Base-by-base conservation (phyloP, 352 stramenopile genomes). In the Phytophthora pseudosyringae region DNA sequence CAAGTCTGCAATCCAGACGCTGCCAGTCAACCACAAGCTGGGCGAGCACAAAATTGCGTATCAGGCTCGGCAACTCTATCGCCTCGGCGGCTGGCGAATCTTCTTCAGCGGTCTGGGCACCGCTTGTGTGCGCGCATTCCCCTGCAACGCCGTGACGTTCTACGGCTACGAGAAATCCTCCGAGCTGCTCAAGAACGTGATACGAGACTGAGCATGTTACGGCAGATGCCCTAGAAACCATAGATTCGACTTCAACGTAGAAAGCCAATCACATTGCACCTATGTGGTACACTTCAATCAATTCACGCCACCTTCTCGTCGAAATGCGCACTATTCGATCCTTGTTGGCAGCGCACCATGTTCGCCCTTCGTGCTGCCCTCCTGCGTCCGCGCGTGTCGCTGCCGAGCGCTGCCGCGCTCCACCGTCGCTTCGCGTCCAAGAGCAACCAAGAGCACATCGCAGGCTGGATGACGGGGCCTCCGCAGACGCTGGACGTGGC, bases 71-170 rank as follows among this genome's bases (percentile, higher is more conserved):
- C 76, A 78, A 57, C 74, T 96, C 12, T 93, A 91, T 67, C 66
- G 64, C 1, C 70, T 88, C 40, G 83, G 86, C 25, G 88, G 88
- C 5, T 78, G 71, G 65, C 70, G 71, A 26, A 86, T 94, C 39
- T 96, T 96, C 48, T 81, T 90, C 60, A 89, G 86, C 40, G 88
- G 88, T 5, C 59, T 96, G 8, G 80, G 80, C 31, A 94, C 88
- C 18, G 83, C 86, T 15, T 81, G 91, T 67, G 70, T 94, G 38
- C 83, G 88, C 36, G 88, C 88, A 26, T 96, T 96, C 53, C 88
- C 88, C 2, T 86, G 91, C 32, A 95, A 92, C 41, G 88, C 86
- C 11, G 88, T 96, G 32, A 96, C 88, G 25, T 94, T 96, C 59
- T 94, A 87, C 71, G 83, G 70, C 61, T 96, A 96, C 71, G 88